phyloP scores from a whole-genome alignment of 202 grass and related monocot genomes.

The Schoenoplectus triqueter region DNA sequence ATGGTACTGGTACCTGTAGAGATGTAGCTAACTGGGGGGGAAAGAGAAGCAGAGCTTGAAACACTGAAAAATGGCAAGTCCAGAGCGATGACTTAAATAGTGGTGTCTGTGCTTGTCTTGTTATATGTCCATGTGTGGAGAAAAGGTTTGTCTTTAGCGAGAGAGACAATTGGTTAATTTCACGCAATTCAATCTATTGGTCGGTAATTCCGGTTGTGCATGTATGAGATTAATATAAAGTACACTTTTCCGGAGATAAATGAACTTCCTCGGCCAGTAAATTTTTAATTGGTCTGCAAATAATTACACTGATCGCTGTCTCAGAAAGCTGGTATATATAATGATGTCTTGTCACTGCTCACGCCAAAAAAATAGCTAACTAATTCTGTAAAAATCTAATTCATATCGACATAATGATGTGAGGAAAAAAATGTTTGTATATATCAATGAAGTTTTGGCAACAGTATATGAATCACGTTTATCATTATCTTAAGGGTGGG shows the following conservation, averaged over 20 bases:
- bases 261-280: neutral
- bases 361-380: neutral
- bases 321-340: neutral
- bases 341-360: neutral
- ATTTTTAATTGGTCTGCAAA: neutral
- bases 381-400: too few species aligned
- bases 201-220: conserved; percentile 24
- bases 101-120: conserved; percentile 49
- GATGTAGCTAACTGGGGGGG: neutral
- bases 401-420: too few species aligned
- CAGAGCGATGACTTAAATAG: conserved; percentile 45
- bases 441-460: too few species aligned
- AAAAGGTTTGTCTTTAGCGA: conserved; percentile 24
- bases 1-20: neutral
- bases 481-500: too few species aligned
- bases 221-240: conserved; percentile 9
- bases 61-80: neutral
- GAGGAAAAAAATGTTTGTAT: too few species aligned
- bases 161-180: conserved; percentile 29
- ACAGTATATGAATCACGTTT: too few species aligned
- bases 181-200: conserved; percentile 23
- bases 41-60: conserved; percentile 21
- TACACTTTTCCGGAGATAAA: neutral
- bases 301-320: neutral
- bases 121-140: conserved; percentile 37